A percentile compares a stretch with the other conserved stretches of the same genome.
Evolutionary conservation across 129 eudicot species (phyloP).

Genomic region (Escallonia herrerae): DNA sequence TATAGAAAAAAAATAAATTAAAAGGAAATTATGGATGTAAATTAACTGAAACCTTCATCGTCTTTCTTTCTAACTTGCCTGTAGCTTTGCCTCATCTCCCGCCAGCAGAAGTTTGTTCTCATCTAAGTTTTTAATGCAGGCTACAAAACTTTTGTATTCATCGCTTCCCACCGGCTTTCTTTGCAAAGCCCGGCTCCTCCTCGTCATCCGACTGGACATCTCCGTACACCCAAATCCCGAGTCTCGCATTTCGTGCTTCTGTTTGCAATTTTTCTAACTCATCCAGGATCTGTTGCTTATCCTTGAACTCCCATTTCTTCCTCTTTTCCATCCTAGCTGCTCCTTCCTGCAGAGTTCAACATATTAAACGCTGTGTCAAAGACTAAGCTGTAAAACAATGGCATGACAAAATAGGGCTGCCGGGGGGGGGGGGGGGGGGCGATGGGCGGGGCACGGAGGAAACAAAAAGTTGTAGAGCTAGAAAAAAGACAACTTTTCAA

Average conservation of each 20-base stretch:
- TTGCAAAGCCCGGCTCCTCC: slow-evolving; percentile 43
- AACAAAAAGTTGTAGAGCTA: too few species aligned
- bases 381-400: too few species aligned
- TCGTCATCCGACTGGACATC: slow-evolving; percentile 90
- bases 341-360: slow-evolving; percentile 58
- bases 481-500: too few species aligned
- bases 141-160: slow-evolving; percentile 22
- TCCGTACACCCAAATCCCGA: slow-evolving; percentile 94
- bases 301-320: slow-evolving; percentile 77
- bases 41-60: slow-evolving; percentile 7
- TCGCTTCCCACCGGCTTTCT: slow-evolving; percentile 77
- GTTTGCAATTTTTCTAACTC: slow-evolving; percentile 63
- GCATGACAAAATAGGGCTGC: too few species aligned
- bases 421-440: too few species aligned
- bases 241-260: slow-evolving; percentile 58
- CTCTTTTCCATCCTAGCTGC: slow-evolving; percentile 82
- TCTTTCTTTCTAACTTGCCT: slow-evolving; percentile 14
- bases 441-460: too few species aligned
- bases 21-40: slow-evolving; percentile 1
- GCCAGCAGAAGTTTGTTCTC: slow-evolving; percentile 1
- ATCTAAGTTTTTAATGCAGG: slow-evolving; percentile 11
- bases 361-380: too few species aligned
- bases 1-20: too few species aligned
- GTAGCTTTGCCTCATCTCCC: slow-evolving; percentile 1
- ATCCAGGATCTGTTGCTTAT: slow-evolving; percentile 48